Base-by-base conservation (phyloP, 1,139 yeast species). In the Scheffersomyces quercinus region DNA sequence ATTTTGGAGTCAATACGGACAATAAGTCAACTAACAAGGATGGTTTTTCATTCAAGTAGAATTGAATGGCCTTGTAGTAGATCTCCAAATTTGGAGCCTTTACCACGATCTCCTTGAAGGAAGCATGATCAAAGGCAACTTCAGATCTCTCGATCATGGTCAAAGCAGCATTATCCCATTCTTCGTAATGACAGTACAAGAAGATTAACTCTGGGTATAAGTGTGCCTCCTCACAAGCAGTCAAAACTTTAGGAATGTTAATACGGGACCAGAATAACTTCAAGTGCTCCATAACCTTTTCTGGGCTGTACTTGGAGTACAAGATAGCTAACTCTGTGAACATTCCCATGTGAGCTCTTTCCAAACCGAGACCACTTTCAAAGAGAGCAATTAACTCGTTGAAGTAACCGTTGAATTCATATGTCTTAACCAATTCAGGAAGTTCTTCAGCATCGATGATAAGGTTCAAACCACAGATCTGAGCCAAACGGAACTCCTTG, bases 261-360 rank as follows among this genome's bases (percentile, higher is more conserved):
- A 93, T 83, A 73, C 99, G 87, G 15, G 97, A 90, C 98, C 99
- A 93, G 81, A 93, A 95, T 58, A 93, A 75, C 66, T 91, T 91
- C 79, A 93, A 79, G 70, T 93, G 99, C 69, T 93, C 99, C 90
- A 89, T 88, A 41, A 95, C 88, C 70, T 85, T 86, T 47, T 84
- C 88, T 36, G 98, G 97, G 51, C 83, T 82, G 70, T 91, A 93
- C 68, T 91, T 93, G 55, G 95, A 80, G 73, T 93, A 93, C 57
- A 93, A 76, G 43, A 88, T 78, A 14, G 98, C 97, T 60, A 95
- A 79, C 67, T 91, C 97, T 9, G 99, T 93, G 65, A 95, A 93
- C 98, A 93, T 93, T 58, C 98, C 99, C 98, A 93, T 93, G 64
- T 95, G 99, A 33, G 99, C 99, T 66, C 99, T 87, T 75, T 93